Evolutionary conservation across 805 yeast genomes (phyloP).

Genomic region (Lipomyces japonicus): DNA sequence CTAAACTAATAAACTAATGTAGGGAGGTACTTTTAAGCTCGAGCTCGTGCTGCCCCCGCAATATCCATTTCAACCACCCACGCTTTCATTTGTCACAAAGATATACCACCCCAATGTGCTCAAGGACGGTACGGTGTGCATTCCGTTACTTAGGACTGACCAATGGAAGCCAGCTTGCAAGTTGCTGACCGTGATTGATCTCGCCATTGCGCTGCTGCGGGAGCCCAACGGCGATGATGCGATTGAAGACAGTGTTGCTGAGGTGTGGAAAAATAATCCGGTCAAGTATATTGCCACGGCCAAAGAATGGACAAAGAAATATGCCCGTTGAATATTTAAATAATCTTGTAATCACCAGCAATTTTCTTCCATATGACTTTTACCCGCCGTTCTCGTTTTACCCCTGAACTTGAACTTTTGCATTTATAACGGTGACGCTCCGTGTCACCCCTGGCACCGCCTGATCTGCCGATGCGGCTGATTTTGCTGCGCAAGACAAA

Average conservation of each 20-base stretch:
- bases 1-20: neutral
- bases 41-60: slow-evolving; percentile 87
- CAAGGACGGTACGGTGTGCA: slow-evolving; percentile 79
- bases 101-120: slow-evolving; percentile 87
- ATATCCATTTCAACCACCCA: slow-evolving; percentile 89
- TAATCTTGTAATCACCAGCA: too few relatives aligned
- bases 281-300: slow-evolving; percentile 83
- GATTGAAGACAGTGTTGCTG: slow-evolving; percentile 86
- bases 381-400: too few relatives aligned
- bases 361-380: too few relatives aligned
- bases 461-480: too few relatives aligned
- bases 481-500: too few relatives aligned
- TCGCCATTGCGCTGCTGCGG: slow-evolving; percentile 76
- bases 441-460: too few relatives aligned
- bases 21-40: slow-evolving; percentile 80
- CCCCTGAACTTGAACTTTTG: too few relatives aligned
- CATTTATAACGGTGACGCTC: too few relatives aligned
- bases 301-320: slow-evolving; percentile 69
- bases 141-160: slow-evolving; percentile 74
- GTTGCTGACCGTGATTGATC: slow-evolving; percentile 72
- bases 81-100: slow-evolving; percentile 70
- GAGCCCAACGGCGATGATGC: slow-evolving; percentile 93
- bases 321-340: too few relatives aligned
- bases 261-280: slow-evolving; percentile 77
- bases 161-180: slow-evolving; percentile 93